phyloP scores from a whole-genome alignment of 176 grass and related monocot species.

The Phoenix dactylifera region DNA sequence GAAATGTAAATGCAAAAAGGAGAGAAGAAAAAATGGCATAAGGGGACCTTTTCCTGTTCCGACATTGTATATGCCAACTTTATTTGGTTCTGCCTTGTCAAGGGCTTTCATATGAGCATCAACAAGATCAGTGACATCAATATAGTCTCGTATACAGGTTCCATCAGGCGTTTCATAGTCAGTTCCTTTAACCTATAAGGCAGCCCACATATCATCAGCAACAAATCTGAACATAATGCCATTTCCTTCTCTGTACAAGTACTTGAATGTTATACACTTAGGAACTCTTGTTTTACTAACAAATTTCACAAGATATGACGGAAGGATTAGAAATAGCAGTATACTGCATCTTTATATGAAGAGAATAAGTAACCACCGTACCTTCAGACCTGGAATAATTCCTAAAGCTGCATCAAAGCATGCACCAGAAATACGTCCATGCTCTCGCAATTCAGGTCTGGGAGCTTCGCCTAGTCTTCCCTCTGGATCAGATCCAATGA shows the following conservation, averaged over 20 bases:
- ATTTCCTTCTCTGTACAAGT: no score
- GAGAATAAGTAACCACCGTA: neutral
- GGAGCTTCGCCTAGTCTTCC: slow-evolving; percentile 82
- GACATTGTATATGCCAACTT: slow-evolving; percentile 91
- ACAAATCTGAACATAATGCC: no score
- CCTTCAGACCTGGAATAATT: slow-evolving; percentile 82
- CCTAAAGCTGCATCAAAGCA: slow-evolving; percentile 89
- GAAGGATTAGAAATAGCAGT: no score
- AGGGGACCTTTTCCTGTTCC: slow-evolving; percentile 80
- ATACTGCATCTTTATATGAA: no score
- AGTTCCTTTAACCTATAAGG: slow-evolving; percentile 68
- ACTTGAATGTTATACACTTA: no score
- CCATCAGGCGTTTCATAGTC: slow-evolving; percentile 81
- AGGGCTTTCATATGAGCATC: slow-evolving; percentile 90
- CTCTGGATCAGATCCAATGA: slow-evolving; percentile 90
- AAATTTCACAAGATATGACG: no score
- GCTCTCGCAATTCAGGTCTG: slow-evolving; percentile 67
- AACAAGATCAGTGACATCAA: slow-evolving; percentile 89
- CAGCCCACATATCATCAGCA: neutral
- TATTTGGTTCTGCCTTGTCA: slow-evolving; percentile 58
- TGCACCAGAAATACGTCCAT: slow-evolving; percentile 83
- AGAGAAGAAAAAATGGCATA: no score
- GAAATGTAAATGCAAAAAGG: no score
- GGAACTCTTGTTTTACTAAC: no score
- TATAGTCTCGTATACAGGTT: slow-evolving; percentile 85